Evolutionary conservation across 2,329 filamentous ascomycete species (phyloP), one percentile per base, ranked within the genome.

Genomic region (Alternaria infectoria): DNA sequence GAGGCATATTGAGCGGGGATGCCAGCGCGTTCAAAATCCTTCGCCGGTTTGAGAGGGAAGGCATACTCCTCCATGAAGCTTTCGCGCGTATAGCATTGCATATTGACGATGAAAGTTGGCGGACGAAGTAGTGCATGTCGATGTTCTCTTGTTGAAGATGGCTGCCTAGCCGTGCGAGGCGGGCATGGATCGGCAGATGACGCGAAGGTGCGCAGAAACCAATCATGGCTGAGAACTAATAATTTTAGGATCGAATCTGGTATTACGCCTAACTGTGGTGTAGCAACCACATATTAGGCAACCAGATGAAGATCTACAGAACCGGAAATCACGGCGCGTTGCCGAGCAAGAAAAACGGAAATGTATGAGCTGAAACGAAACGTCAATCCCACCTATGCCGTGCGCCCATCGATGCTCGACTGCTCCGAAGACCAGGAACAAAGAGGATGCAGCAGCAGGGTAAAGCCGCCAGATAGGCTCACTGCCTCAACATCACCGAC

Each of bases 311-410:
- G 15, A 54, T 15, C 5, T 5, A 36, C 4, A 4, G 10, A 8
- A 30, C 32, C n/a, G 52, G 8, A 17, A n/a, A 28, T 12, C 13
- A 8, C n/a, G n/a, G 30, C 9, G 40, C 6, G 11, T 25, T 10
- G 12, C 40, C 8, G 13, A 10, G 10, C 3, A 21, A 23, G n/a
- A 3, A 21, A 3, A 15, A 17, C 7, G 13, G 3, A n/a, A 19
- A 63, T 79, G 74, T 78, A 68, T 70, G 72, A 77, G 74, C 46
- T 73, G 67, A 73, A 77, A 77, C 75, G 72, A 70, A 78, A 73
- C 76, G 66, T 62, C 74, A 65, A 69, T 77, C 69, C 69, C 70
- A 76, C 68, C 17, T 57, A 58, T 54, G 63, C 69, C 58, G 55
- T 66, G 62, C 63, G 59, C 69, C 75, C 75, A 68, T 74, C 73